phyloP scores from a whole-genome alignment of 148 eudicot genomes.

The Bassia scoparia region DNA sequence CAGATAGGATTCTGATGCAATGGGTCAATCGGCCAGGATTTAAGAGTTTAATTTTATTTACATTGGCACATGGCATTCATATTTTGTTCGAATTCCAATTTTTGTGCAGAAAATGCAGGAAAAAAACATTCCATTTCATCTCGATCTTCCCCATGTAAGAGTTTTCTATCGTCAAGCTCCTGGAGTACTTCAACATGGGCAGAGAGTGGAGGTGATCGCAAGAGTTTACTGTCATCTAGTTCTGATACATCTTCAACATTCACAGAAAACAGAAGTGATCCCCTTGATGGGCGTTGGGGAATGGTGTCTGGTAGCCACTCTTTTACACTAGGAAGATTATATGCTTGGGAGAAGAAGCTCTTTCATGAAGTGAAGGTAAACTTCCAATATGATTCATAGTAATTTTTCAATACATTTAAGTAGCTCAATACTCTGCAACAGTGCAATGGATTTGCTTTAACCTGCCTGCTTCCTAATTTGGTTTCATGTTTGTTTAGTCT shows the following conservation, averaged over 20 bases:
- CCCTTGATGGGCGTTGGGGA: slow-evolving; percentile 33
- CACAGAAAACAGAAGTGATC: slow-evolving; percentile 30
- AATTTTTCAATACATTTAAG: not conserved
- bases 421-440: not conserved
- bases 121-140: slow-evolving; percentile 34
- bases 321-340: slow-evolving; percentile 47
- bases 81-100: not conserved
- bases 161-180: slow-evolving; percentile 40
- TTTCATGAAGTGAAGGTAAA: slow-evolving; percentile 56
- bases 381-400: not conserved
- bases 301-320: slow-evolving; percentile 66
- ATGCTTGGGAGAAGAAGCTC: slow-evolving; percentile 72
- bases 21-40: not conserved
- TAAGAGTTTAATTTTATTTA: not conserved
- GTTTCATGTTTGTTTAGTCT: too few relatives aligned
- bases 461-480: not conserved
- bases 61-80: not conserved
- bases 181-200: slow-evolving; percentile 37
- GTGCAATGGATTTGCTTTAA: not conserved
- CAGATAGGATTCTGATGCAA: not conserved
- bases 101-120: slow-evolving; percentile 33
- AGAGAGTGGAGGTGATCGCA: slow-evolving; percentile 36
- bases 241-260: slow-evolving; percentile 39
- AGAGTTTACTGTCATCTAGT: slow-evolving; percentile 42
- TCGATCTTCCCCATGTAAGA: slow-evolving; percentile 43